Evolutionary conservation across 225 moss, liverwort and hornwort species (phyloP).

Genomic region (Straminergon stramineum): DNA sequence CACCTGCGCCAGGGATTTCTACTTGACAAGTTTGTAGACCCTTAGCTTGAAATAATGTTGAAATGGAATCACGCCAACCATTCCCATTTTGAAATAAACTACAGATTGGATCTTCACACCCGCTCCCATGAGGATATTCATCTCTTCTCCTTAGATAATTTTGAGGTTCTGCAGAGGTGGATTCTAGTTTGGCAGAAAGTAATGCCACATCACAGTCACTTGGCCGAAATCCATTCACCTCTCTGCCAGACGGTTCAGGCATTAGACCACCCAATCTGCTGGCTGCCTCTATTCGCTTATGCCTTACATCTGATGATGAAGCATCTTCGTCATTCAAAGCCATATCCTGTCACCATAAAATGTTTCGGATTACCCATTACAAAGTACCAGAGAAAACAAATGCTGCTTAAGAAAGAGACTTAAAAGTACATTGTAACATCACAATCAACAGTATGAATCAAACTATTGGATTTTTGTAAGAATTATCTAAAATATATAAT

Average conservation of each 20-base stretch:
- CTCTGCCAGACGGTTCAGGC: background rate
- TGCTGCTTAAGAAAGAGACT: background rate
- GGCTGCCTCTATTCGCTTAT: background rate
- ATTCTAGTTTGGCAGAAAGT: background rate
- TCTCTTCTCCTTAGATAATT: background rate
- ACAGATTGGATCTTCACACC: conserved; percentile 14
- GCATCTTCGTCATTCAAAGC: background rate
- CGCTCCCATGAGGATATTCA: background rate
- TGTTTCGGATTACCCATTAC: background rate
- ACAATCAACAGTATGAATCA: background rate
- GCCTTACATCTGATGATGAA: background rate
- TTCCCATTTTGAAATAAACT: background rate
- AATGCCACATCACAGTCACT: background rate
- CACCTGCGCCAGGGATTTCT: background rate
- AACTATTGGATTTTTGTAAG: background rate
- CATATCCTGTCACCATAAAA: conserved; percentile 1
- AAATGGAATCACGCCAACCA: conserved; percentile 16
- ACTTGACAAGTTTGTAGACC: background rate
- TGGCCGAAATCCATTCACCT: background rate
- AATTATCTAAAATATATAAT: background rate
- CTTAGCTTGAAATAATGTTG: background rate
- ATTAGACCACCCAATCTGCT: conserved; percentile 3
- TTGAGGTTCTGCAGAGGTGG: background rate
- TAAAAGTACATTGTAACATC: background rate
- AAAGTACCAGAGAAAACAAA: background rate